A percentile compares a stretch with the other conserved stretches of the same genome.
Conservation (phyloP, 2,329 filamentous ascomycete genomes). For the Thielaviopsis cerberus region DNA sequence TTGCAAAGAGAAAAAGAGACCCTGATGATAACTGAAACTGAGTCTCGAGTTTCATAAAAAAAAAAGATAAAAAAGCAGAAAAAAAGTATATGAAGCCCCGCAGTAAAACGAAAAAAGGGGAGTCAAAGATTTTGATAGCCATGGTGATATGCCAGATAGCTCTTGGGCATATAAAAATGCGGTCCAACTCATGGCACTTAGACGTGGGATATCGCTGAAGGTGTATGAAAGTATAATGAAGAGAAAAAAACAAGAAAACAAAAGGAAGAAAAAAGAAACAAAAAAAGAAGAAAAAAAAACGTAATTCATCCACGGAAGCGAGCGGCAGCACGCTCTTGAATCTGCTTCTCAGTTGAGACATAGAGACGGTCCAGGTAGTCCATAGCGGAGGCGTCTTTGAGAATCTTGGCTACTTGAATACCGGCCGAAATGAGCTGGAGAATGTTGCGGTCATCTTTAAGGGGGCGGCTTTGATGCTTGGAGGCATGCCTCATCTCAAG, state of each 20-base stretch:
- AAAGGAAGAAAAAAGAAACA: neutral
- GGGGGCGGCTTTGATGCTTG: conserved; percentile 62
- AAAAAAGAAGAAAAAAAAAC: conserved; percentile 4
- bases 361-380: conserved; percentile 66
- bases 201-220: neutral
- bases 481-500: conserved; percentile 74
- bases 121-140: neutral
- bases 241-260: neutral
- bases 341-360: conserved; percentile 61
- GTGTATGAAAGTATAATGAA: neutral
- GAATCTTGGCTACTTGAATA: conserved; percentile 70
- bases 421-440: conserved; percentile 74
- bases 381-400: conserved; percentile 72
- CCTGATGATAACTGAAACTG: neutral
- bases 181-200: neutral
- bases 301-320: conserved; percentile 22
- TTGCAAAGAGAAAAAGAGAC: neutral
- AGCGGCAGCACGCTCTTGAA: conserved; percentile 42
- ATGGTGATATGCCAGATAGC: neutral
- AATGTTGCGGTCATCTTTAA: conserved; percentile 79
- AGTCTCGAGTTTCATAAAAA: neutral
- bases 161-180: neutral
- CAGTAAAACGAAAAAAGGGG: neutral
- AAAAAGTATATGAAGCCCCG: neutral
- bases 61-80: neutral